phyloP scores from a whole-genome alignment of 257 asterid genomes.

The Solanum rostratum region DNA sequence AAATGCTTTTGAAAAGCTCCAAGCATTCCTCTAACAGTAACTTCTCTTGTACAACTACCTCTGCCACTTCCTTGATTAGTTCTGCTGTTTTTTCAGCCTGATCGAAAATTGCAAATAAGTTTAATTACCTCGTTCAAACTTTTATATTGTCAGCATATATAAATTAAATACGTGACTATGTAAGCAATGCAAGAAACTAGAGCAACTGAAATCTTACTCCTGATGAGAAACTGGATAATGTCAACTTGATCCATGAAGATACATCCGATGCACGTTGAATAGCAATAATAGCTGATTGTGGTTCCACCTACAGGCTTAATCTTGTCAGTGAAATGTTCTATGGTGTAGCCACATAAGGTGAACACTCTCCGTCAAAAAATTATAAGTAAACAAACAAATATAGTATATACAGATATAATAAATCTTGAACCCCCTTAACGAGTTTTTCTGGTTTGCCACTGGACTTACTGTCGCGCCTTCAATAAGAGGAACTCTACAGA shows the following conservation, averaged over 20 bases:
- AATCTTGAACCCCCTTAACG: neutral
- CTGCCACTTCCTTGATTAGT: slow-evolving; percentile 42
- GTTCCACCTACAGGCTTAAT: slow-evolving; percentile 39
- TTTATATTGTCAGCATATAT: neutral
- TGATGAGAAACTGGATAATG: slow-evolving; percentile 23
- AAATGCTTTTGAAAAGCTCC: slow-evolving; percentile 52
- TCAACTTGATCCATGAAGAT: slow-evolving; percentile 32
- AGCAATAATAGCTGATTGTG: slow-evolving; percentile 20
- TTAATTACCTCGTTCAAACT: neutral
- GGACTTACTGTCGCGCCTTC: slow-evolving; percentile 62
- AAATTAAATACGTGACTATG: neutral
- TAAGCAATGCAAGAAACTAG: neutral
- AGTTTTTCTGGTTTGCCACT: neutral
- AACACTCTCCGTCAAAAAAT: neutral
- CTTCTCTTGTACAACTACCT: slow-evolving; percentile 56
- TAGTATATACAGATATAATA: neutral
- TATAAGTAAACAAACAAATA: neutral
- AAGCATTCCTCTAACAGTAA: slow-evolving; percentile 60
- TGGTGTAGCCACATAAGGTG: neutral
- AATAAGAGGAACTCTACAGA: slow-evolving; percentile 62
- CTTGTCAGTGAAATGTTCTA: neutral
- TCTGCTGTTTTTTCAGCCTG: slow-evolving; percentile 35
- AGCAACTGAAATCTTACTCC: slow-evolving; percentile 20
- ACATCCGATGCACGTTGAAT: slow-evolving; percentile 50
- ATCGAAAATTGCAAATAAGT: neutral